These are phyloP conservation scores for Boechera stricta DNA, from an alignment of 345 rosid species.

Conservation along the genomic window DNA sequence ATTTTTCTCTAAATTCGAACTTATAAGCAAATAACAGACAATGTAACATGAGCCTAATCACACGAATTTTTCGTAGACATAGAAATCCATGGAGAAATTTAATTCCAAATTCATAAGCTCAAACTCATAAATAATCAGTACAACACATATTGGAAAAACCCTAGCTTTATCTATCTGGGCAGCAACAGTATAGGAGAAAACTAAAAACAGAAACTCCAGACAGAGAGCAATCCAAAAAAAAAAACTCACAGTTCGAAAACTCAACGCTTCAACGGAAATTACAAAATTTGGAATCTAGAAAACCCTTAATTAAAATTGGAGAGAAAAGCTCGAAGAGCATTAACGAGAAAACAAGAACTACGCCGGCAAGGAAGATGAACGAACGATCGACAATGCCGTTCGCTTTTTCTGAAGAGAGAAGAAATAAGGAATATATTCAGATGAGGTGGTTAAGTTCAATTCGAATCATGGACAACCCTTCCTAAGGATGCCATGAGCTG, in stretches of 20 bases:
- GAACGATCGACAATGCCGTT: neutral
- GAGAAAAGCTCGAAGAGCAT: neutral
- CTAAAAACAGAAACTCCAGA: too few species aligned
- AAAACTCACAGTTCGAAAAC: neutral
- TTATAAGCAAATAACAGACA: neutral
- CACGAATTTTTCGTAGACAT: neutral
- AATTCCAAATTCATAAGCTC: neutral
- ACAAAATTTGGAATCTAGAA: neutral
- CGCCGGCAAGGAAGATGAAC: slow-evolving; percentile 1
- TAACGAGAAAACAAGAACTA: neutral
- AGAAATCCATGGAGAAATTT: neutral
- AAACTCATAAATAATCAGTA: neutral
- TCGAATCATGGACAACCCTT: neutral
- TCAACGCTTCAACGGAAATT: neutral
- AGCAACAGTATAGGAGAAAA: too few species aligned
- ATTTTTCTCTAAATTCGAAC: neutral
- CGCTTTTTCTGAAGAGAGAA: neutral
- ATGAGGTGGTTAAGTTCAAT: neutral
- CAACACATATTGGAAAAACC: neutral
- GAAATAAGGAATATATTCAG: neutral
- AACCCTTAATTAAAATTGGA: neutral
- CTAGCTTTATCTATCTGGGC: too few species aligned
- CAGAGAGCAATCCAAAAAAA: neutral
- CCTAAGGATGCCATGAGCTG: too few species aligned
- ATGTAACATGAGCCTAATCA: neutral